Evolutionary conservation across 2,329 filamentous ascomycete species (phyloP), one percentile per base, ranked within the genome.

Genomic region (Penicillium griseofulvum): DNA sequence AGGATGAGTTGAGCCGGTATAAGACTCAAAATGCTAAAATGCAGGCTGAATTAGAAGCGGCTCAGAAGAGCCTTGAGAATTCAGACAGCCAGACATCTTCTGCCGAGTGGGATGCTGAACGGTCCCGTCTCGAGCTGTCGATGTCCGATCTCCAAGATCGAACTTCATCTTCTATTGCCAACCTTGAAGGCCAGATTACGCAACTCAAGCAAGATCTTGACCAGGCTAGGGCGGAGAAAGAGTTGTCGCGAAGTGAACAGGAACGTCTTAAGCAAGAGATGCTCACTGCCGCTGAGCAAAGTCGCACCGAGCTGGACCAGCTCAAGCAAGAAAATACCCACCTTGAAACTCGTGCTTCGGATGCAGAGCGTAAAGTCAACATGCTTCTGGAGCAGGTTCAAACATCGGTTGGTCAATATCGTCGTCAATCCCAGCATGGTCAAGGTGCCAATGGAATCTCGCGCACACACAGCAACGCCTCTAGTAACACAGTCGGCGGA

Each of bases 371-470:
- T 62, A 96, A 96, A 68, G 94, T 99, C 22, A 90, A 90, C 31
- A 83, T 96, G 67, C 85, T 99, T 47, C 85, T 99, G 12, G 91
- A 97, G 71, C 93, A 97, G 70, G 92, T 99, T 36, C 93, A 96
- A 73, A 86, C 87, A 38, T 96, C 91, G 4, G 94, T 99, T 16
- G 92, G 94, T 74, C 96, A 90, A 71, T 97, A 97, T 74, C 89
- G 94, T 52, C 89, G 94, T 38, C 91, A 85, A 65, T 84, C 83
- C 5, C 79, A 84, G 60, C 70, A 74, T 55, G 68, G 67, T 46
- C 66, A 74, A 69, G 62, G 66, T 24, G 44, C 65, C 56, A 76
- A 72, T 55, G 73, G 68, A n/a, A 68, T 75, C 53, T 74, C 69
- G 14, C 82, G 87, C 37, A 74, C 65, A 9, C 82, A 85, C 57